Conservation (phyloP, 208 protist species). For the Vickermania ingenoplastis region DNA sequence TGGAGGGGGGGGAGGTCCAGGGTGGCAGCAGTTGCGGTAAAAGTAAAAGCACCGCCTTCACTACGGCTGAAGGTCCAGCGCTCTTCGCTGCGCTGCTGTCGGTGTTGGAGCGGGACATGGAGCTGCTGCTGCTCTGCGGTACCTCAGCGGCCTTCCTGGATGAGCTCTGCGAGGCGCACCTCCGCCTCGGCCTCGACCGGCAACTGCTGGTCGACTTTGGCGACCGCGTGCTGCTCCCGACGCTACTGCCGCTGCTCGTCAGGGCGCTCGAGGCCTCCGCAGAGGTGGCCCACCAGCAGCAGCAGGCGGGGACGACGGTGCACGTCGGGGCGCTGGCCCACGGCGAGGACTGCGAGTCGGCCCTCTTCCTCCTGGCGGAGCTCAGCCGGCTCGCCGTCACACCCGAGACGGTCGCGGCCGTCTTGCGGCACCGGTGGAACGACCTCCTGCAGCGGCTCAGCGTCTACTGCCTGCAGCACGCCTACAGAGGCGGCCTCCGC, state of each 20-base stretch:
- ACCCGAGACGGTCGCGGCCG: constrained; percentile 10
- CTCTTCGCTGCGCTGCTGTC: constrained; percentile 7
- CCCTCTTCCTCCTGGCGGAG: constrained; percentile 36
- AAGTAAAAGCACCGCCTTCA: too few relatives aligned
- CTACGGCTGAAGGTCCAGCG: too few relatives aligned
- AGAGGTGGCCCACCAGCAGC: neutral
- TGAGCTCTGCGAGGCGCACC: constrained; percentile 28
- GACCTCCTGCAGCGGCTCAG: constrained; percentile 28
- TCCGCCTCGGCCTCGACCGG: constrained; percentile 14
- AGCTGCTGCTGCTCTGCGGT: constrained; percentile 40
- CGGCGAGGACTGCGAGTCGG: constrained; percentile 37
- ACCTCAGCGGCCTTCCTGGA: constrained; percentile 44
- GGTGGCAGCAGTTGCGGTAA: too few relatives aligned
- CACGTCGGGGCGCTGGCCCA: constrained; percentile 39
- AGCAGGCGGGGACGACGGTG: constrained; percentile 20
- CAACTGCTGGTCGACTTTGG: constrained; percentile 24
- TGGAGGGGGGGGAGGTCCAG: too few relatives aligned
- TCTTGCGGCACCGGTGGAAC: constrained; percentile 18
- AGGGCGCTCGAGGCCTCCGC: neutral
- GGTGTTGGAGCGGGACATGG: constrained; percentile 25
- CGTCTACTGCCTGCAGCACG: constrained; percentile 48
- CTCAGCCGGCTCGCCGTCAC: constrained; percentile 25
- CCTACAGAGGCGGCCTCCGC: constrained; percentile 14
- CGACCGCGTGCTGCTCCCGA: constrained; percentile 20
- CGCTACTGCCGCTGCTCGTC: constrained; percentile 24